A percentile compares a stretch with the other conserved stretches of the same genome.
Conservation (phyloP, 2,329 filamentous ascomycete genomes). For the Colletotrichum sp. region DNA sequence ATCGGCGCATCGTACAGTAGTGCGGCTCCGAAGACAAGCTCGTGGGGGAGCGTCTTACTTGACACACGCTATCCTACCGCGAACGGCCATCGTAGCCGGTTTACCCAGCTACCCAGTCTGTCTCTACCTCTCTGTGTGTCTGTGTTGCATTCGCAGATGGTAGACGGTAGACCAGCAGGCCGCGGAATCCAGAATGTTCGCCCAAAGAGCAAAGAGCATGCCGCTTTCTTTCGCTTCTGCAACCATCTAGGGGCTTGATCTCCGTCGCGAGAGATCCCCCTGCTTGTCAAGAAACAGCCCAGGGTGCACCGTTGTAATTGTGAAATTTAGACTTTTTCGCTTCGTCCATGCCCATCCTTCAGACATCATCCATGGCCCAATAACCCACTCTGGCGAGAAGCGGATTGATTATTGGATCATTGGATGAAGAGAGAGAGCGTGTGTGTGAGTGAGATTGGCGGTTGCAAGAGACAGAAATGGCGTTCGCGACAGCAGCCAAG, state of each 20-base stretch:
- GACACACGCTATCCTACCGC: not conserved
- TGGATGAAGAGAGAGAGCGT: not conserved
- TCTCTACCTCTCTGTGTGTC: not conserved
- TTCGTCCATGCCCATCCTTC: slow-evolving; percentile 1
- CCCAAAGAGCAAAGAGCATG: not conserved
- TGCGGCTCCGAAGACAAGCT: slow-evolving; percentile 13
- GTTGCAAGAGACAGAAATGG: not conserved
- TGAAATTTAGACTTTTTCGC: slow-evolving; percentile 13
- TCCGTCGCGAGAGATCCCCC: not conserved
- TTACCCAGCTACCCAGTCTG: not conserved
- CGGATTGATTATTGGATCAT: not conserved
- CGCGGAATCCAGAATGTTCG: not conserved
- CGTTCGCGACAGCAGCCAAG: slow-evolving; percentile 7
- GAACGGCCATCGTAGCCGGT: not conserved
- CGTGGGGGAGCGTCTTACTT: not conserved
- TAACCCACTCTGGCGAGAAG: not conserved
- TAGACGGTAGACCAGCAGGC: not conserved
- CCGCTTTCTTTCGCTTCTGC: not conserved
- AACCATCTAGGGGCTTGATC: not conserved
- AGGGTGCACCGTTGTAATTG: slow-evolving; percentile 2
- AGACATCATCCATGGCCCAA: not conserved
- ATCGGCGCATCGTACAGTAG: not conserved
- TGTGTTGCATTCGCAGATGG: not conserved
- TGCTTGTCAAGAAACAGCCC: slow-evolving; percentile 8
- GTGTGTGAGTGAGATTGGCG: not conserved